Evolutionary conservation across 768 basidiomycete genomes (phyloP), one percentile per base, ranked within the genome.

Genomic region (Kwoniella sp.): DNA sequence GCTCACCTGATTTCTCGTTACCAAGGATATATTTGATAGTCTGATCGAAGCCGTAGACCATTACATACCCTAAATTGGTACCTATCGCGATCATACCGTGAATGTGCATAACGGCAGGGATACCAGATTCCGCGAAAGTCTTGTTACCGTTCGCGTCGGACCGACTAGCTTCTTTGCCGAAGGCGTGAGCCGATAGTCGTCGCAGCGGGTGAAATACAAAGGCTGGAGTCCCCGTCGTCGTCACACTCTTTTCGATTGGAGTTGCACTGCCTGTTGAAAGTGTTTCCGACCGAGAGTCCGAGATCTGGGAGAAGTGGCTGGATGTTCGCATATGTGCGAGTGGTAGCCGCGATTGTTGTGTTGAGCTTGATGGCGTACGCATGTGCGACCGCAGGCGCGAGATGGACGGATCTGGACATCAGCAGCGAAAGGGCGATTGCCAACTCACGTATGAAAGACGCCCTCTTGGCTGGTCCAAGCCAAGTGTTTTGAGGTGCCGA

Each of bases 31-130:
- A 83, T 60, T 82, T 82, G 57, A 93, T 66, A 5, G 83, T 83
- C 72, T 98, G 93, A 65, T 84, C 85, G 70, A 95, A 96, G 73
- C 90, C 89, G 71, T 89, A 92, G 1, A 96, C 85, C 41, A 83
- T 79, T 36, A 87, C 79, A 64, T 80, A 83, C 11, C 92, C 95
- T 26, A 78, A 78, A 39, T 84, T 83, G 6, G 87, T 91, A 14
- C 95, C 95, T 6, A 96, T 77, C 60, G 90, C 95, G 28, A 99
- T 82, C 50, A 92, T 75, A 0, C 91, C 92, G 63, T 88, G 88
- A 11, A 87, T 86, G 9, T 86, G 83, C 50, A 96, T 71, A 8
- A 86, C 87, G 0, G 85, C 90, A 5, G 93, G 91, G 0, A 75
- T 76, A 1, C 88, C 88, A 15, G 78, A 69, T 8, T 34, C 36